Evolutionary conservation across 768 basidiomycete species (phyloP).

Genomic region (Hysterangium stoloniferum): DNA sequence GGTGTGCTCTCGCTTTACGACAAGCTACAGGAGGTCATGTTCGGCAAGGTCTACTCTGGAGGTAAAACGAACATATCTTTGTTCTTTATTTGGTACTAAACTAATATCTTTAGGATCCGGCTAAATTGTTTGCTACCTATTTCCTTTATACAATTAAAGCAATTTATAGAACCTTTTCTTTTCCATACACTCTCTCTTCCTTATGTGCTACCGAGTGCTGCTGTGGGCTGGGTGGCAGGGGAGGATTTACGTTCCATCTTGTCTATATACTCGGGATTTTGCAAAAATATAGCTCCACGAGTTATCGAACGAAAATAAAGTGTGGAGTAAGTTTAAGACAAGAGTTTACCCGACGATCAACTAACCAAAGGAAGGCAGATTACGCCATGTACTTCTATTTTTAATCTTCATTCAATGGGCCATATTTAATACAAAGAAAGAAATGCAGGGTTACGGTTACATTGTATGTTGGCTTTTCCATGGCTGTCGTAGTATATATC

Average conservation of each 20-base stretch:
- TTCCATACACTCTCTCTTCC: conserved; percentile 20
- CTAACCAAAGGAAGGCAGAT: too few species aligned
- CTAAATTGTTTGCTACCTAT: conserved; percentile 24
- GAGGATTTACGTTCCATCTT: neutral
- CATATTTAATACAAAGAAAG: too few species aligned
- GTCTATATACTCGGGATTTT: conserved; percentile 7
- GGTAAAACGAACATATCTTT: conserved; percentile 37
- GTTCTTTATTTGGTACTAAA: neutral
- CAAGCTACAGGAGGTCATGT: conserved; percentile 93
- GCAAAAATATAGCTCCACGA: conserved; percentile 2
- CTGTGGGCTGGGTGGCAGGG: neutral
- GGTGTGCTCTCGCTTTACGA: conserved; percentile 99
- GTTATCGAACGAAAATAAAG: too few species aligned
- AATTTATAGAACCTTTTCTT: conserved; percentile 6
- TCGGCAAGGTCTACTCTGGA: conserved; percentile 99
- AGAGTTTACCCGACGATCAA: too few species aligned
- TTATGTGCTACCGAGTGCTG: conserved; percentile 19
- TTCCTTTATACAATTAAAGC: conserved; percentile 17
- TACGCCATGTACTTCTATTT: too few species aligned
- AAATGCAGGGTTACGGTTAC: too few species aligned
- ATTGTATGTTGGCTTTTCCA: too few species aligned
- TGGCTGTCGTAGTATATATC: neutral
- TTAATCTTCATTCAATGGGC: too few species aligned
- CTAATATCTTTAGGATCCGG: conserved; percentile 29
- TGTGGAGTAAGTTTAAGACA: too few species aligned